These are phyloP conservation scores for Trifolium repens DNA, from an alignment of 306 rosid species.

Conservation along the genomic window DNA sequence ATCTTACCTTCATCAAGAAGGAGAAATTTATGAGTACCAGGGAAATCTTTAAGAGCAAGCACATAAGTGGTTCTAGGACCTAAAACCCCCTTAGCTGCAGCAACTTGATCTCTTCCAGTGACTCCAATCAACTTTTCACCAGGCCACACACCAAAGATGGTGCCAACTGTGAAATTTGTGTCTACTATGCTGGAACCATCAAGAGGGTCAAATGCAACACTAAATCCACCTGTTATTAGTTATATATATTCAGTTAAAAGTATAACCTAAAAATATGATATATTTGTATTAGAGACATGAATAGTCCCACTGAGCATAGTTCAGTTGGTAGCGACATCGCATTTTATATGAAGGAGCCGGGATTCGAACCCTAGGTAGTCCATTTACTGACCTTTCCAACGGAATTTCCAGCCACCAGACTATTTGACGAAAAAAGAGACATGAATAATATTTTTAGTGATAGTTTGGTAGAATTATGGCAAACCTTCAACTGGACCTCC, in stretches of 20 bases:
- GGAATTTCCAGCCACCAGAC: too few species aligned
- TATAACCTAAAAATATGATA: conserved; percentile 21
- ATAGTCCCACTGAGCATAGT: too few species aligned
- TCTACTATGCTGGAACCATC: conserved; percentile 98
- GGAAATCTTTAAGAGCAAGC: conserved; percentile 76
- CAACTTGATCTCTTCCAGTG: conserved; percentile 90
- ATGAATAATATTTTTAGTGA: neutral
- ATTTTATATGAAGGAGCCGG: too few species aligned
- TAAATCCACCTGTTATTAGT: conserved; percentile 81
- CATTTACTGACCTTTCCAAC: too few species aligned
- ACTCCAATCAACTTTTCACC: conserved; percentile 93
- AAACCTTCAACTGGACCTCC: conserved; percentile 96
- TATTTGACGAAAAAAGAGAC: too few species aligned
- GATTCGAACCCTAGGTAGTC: too few species aligned
- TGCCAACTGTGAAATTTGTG: conserved; percentile 97
- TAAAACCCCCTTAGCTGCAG: conserved; percentile 97
- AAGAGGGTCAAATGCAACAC: conserved; percentile 99
- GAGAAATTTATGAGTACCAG: conserved; percentile 97
- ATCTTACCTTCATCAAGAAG: conserved; percentile 89
- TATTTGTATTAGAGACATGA: neutral
- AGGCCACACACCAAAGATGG: conserved; percentile 99
- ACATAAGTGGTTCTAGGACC: conserved; percentile 99
- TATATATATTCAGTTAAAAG: conserved; percentile 41
- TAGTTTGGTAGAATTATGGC: conserved; percentile 11
- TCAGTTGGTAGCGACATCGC: too few species aligned